Percentiles rank a stretch among this genome's conserved stretches.
Evolutionary conservation across 768 basidiomycete species (phyloP).

Genomic region (Kwoniella pini): DNA sequence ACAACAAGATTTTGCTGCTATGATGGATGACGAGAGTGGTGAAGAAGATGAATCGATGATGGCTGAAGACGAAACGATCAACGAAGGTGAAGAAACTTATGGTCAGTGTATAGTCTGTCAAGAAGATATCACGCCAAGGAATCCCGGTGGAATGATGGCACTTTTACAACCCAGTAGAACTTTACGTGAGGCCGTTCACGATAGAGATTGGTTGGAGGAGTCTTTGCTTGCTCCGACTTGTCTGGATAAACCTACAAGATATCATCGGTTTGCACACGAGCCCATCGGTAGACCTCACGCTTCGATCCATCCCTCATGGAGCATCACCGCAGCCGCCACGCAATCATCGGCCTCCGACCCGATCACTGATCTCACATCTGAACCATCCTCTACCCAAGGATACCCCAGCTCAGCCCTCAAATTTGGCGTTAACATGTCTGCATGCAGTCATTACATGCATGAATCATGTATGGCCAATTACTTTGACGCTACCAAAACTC

Average conservation of each 20-base stretch:
- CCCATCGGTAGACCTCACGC: too few relatives aligned
- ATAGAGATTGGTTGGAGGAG: slow-evolving; percentile 64
- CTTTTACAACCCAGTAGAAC: slow-evolving; percentile 84
- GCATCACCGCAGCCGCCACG: too few relatives aligned
- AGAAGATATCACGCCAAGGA: slow-evolving; percentile 74
- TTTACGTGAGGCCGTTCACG: slow-evolving; percentile 72
- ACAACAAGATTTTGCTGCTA: slow-evolving; percentile 66
- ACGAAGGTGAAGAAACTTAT: slow-evolving; percentile 61
- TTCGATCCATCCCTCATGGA: too few relatives aligned
- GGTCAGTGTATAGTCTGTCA: slow-evolving; percentile 99
- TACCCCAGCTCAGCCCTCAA: slow-evolving; percentile 62
- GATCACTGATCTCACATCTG: too few relatives aligned
- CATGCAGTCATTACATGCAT: slow-evolving; percentile 98
- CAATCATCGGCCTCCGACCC: too few relatives aligned
- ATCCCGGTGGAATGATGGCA: slow-evolving; percentile 81
- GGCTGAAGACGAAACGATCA: slow-evolving; percentile 60
- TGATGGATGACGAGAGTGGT: slow-evolving; percentile 69
- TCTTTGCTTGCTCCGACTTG: slow-evolving; percentile 65
- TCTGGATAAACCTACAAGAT: slow-evolving; percentile 62
- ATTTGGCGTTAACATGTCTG: slow-evolving; percentile 81
- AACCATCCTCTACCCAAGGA: slow-evolving; percentile 42
- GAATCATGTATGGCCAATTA: slow-evolving; percentile 90
- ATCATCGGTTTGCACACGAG: slow-evolving; percentile 31
- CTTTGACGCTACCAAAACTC: slow-evolving; percentile 77
- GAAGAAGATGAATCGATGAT: slow-evolving; percentile 57